Conservation (phyloP, 192 early-diverging fungal species). For the Irineochytrium annulatum region DNA sequence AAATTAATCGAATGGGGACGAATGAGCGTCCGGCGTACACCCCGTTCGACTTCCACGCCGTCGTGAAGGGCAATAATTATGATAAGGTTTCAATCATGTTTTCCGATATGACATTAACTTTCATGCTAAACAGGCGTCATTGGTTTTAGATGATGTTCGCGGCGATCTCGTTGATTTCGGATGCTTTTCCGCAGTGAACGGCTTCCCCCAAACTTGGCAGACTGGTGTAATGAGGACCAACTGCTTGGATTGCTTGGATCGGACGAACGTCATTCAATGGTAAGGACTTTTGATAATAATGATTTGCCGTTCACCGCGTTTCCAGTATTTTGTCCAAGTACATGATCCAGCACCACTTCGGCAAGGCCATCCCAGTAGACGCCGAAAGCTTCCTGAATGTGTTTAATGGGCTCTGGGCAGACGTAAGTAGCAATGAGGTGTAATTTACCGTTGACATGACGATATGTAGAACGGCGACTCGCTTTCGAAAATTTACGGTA, state of each 20-base stretch:
- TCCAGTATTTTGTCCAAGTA: neutral
- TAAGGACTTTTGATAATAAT: neutral
- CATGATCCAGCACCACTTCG: neutral
- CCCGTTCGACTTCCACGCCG: slow-evolving; percentile 79
- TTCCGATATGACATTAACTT: slow-evolving; percentile 7
- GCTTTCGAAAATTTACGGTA: slow-evolving; percentile 80
- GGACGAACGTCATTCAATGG: slow-evolving; percentile 65
- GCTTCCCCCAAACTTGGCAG: slow-evolving; percentile 63
- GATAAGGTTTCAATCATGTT: neutral
- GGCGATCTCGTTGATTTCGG: slow-evolving; percentile 51
- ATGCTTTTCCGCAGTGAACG: slow-evolving; percentile 66
- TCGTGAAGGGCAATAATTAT: slow-evolving; percentile 60
- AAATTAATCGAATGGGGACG: slow-evolving; percentile 1
- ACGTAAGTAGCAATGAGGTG: slow-evolving; percentile 19
- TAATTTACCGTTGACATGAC: slow-evolving; percentile 8
- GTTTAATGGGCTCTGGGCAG: slow-evolving; percentile 51
- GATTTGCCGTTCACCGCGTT: neutral
- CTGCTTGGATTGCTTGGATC: slow-evolving; percentile 79
- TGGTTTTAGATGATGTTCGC: slow-evolving; percentile 7
- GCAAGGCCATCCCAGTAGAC: neutral
- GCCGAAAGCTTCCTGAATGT: slow-evolving; percentile 28
- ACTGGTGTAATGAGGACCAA: slow-evolving; percentile 86
- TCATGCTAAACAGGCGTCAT: neutral
- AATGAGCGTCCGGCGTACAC: slow-evolving; percentile 51
- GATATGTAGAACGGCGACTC: slow-evolving; percentile 78